These are phyloP conservation scores for Capsicum pubescens DNA, from an alignment of 257 asterid genomes.

Conservation along the genomic window DNA sequence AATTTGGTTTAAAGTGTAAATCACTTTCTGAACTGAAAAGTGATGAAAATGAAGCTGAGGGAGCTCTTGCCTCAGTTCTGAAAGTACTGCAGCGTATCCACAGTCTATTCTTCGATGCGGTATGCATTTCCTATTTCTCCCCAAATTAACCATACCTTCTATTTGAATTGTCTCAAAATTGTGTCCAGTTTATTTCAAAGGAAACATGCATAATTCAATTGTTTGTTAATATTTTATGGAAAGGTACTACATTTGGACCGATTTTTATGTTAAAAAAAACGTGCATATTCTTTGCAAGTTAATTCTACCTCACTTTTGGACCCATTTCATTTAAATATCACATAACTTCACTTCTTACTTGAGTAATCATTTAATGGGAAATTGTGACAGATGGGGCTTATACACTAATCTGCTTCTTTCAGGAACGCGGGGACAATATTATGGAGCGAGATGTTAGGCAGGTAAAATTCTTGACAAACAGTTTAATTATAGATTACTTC, in stretches of 20 bases:
- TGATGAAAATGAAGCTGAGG: conserved; percentile 89
- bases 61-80: conserved; percentile 80
- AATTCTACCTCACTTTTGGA: conserved; percentile 6
- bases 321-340: neutral
- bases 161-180: neutral
- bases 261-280: neutral
- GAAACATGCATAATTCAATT: neutral
- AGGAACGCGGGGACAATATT: conserved; percentile 56
- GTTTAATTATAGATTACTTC: neutral
- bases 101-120: conserved; percentile 59
- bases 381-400: neutral
- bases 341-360: neutral
- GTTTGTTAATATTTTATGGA: neutral
- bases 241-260: neutral
- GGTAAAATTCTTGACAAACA: conserved; percentile 50
- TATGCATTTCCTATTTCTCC: conserved; percentile 32
- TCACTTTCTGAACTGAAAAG: conserved; percentile 65
- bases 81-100: conserved; percentile 69
- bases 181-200: neutral
- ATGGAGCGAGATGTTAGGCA: conserved; percentile 77
- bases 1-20: conserved; percentile 65
- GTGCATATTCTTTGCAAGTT: neutral
- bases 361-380: neutral
- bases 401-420: conserved; percentile 33
- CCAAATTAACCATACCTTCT: neutral